A percentile compares a stretch with the other conserved stretches of the same genome.
Conservation (phyloP, 768 basidiomycete species). For the Tulasnella sp. region DNA sequence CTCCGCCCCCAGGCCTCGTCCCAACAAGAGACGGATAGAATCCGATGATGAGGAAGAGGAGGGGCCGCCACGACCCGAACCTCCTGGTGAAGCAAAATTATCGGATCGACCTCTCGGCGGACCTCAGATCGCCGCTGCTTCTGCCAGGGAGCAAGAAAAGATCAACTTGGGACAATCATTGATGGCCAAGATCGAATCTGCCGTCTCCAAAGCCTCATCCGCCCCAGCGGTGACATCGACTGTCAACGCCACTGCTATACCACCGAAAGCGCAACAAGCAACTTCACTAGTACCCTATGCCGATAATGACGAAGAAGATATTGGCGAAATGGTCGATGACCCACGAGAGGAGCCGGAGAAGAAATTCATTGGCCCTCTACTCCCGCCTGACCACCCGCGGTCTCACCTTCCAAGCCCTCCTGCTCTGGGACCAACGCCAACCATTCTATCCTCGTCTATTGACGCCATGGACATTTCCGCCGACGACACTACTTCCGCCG, state of each 20-base stretch:
- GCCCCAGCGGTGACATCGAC: neutral
- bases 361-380: neutral
- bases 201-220: neutral
- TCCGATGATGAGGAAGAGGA: slow-evolving; percentile 9
- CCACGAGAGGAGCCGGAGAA: neutral
- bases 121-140: slow-evolving; percentile 2
- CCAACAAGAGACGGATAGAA: neutral
- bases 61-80: neutral
- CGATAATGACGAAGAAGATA: slow-evolving; percentile 3
- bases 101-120: neutral
- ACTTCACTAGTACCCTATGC: neutral
- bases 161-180: neutral
- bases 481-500: neutral
- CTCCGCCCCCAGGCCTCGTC: neutral
- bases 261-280: neutral
- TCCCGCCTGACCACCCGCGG: neutral
- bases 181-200: slow-evolving; percentile 6
- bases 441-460: slow-evolving; percentile 2
- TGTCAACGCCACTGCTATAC: neutral
- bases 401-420: neutral
- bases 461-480: neutral
- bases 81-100: neutral
- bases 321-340: slow-evolving; percentile 3
- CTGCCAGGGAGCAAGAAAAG: slow-evolving; percentile 8
- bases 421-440: neutral